Evolutionary conservation across 305 asterid genomes (phyloP).

Genomic region (Ruellia speciosa): DNA sequence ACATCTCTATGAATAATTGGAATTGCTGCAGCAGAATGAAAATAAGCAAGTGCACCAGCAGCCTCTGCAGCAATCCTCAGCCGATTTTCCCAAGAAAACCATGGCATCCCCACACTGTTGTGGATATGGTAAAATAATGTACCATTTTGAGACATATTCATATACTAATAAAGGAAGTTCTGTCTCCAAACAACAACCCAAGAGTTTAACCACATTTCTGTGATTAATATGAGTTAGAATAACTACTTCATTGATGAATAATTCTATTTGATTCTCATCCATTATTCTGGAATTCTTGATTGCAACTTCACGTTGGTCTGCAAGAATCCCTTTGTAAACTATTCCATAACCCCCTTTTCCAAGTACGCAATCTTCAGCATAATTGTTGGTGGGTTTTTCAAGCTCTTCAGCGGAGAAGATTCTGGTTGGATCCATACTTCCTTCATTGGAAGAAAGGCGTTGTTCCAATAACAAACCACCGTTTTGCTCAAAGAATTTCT

Average conservation of each 20-base stretch:
- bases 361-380: constrained; percentile 30
- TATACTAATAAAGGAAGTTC: constrained; percentile 46
- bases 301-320: constrained; percentile 32
- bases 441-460: constrained; percentile 23
- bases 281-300: constrained; percentile 38
- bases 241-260: constrained; percentile 44
- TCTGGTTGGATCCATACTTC: constrained; percentile 26
- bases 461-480: neutral
- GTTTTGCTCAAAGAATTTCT: too few relatives aligned
- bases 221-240: constrained; percentile 48
- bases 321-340: constrained; percentile 45
- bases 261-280: constrained; percentile 37
- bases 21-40: neutral
- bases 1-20: constrained; percentile 1
- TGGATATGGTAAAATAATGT: constrained; percentile 37
- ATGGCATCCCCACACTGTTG: constrained; percentile 15
- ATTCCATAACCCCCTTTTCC: constrained; percentile 51
- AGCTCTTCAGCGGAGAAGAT: constrained; percentile 38
- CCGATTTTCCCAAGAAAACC: neutral
- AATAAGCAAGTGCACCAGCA: neutral
- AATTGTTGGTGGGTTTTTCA: constrained; percentile 39
- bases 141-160: constrained; percentile 25
- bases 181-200: constrained; percentile 44
- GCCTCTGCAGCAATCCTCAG: neutral
- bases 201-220: constrained; percentile 37